Conservation (phyloP, 2,329 filamentous ascomycete species). For the Metarhizium anisopliae region DNA sequence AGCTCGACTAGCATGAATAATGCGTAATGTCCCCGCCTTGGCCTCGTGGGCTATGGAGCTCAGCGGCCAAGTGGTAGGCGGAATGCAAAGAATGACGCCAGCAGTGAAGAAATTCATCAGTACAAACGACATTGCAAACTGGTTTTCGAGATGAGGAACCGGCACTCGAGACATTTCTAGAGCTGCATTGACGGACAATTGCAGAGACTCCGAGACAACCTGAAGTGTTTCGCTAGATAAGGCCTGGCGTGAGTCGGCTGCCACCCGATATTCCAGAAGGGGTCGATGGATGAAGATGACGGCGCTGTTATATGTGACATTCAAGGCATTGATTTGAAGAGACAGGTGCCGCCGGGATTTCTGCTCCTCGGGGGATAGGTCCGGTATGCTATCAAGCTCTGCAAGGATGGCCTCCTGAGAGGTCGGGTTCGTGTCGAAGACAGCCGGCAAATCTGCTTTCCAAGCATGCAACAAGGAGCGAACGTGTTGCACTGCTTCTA, state of each 20-base stretch:
- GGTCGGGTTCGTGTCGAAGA: constrained; percentile 2
- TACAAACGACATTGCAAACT: constrained; percentile 12
- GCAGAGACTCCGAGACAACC: constrained; percentile 16
- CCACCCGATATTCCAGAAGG: constrained; percentile 1
- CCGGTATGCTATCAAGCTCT: neutral
- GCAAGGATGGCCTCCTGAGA: neutral
- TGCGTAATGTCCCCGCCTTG: constrained; percentile 19
- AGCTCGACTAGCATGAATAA: constrained; percentile 16
- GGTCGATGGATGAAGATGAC: constrained; percentile 5
- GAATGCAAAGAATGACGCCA: constrained; percentile 19
- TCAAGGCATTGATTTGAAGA: neutral
- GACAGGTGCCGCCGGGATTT: constrained; percentile 1
- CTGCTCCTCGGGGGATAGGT: neutral
- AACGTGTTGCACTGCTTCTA: constrained; percentile 9
- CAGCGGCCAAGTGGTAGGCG: constrained; percentile 18
- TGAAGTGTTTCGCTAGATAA: constrained; percentile 8
- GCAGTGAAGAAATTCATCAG: constrained; percentile 13
- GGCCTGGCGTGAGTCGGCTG: constrained; percentile 2
- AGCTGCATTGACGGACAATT: constrained; percentile 16
- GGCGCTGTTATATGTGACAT: constrained; percentile 1
- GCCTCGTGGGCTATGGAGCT: constrained; percentile 18
- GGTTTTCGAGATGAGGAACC: constrained; percentile 15
- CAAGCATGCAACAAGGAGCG: constrained; percentile 9
- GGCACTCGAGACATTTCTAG: constrained; percentile 19
- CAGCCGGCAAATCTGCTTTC: constrained; percentile 3